Conservation (phyloP, 495 filamentous ascomycete species). For the Hypoxylon subgilvum region DNA sequence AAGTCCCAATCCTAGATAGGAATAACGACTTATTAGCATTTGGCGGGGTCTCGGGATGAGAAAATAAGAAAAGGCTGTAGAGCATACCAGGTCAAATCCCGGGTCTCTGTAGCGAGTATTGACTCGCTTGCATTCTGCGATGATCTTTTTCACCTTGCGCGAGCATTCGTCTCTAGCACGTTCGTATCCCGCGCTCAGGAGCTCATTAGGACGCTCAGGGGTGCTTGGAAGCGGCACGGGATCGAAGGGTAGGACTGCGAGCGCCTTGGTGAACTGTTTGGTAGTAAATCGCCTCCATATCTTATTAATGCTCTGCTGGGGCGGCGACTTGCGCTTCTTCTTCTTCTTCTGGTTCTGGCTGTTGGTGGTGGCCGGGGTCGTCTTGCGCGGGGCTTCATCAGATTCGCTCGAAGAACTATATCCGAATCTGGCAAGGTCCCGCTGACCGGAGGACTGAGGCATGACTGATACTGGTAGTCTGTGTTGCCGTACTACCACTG, state of each 20-base stretch:
- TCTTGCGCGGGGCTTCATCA: conserved; percentile 41
- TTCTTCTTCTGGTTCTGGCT: conserved; percentile 51
- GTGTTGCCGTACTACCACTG: background rate
- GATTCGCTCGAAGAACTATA: conserved; percentile 48
- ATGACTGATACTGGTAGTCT: conserved; percentile 8
- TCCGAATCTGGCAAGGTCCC: conserved; percentile 39
- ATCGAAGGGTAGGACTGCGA: conserved; percentile 55
- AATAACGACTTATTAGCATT: conserved; percentile 32
- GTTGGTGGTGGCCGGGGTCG: conserved; percentile 21
- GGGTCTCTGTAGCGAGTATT: conserved; percentile 92
- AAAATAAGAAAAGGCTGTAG: conserved; percentile 23
- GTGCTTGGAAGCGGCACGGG: conserved; percentile 53
- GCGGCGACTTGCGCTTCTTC: conserved; percentile 65
- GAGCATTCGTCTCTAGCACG: conserved; percentile 75
- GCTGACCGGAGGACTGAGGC: conserved; percentile 7
- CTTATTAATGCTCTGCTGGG: conserved; percentile 75
- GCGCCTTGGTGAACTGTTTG: conserved; percentile 59
- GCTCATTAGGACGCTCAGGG: conserved; percentile 55
- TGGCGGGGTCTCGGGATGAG: conserved; percentile 34
- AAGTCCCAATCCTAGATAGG: conserved; percentile 62
- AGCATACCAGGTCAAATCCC: conserved; percentile 78
- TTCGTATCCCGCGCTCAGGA: conserved; percentile 68
- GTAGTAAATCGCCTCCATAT: conserved; percentile 82
- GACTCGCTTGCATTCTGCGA: conserved; percentile 79
- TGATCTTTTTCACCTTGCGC: conserved; percentile 83